Conservation (phyloP, 805 yeast genomes). For the Myxozyma vanderwaltii region DNA sequence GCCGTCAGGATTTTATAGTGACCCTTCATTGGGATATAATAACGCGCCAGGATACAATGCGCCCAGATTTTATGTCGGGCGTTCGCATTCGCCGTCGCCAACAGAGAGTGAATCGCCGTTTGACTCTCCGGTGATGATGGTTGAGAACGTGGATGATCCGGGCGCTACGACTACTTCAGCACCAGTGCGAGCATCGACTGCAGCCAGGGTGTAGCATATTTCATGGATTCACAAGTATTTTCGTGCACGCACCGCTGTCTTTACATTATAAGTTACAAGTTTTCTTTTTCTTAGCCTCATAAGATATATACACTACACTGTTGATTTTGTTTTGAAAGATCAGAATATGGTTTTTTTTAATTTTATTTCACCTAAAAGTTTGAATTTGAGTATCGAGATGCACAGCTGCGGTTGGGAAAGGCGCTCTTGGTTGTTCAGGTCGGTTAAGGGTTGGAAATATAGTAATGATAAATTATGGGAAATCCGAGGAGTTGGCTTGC, state of each 20-base stretch:
- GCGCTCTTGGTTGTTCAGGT: not conserved
- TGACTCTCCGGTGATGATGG: constrained; percentile 15
- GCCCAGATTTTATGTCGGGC: constrained; percentile 8
- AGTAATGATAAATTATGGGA: not conserved
- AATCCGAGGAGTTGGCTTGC: not conserved
- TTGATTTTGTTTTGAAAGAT: not conserved
- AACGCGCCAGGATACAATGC: not conserved
- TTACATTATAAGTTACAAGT: no score
- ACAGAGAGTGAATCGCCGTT: constrained; percentile 13
- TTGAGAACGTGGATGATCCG: constrained; percentile 12
- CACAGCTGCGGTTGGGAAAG: not conserved
- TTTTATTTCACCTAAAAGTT: not conserved
- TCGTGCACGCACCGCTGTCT: not conserved
- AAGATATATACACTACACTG: not conserved
- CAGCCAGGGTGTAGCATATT: not conserved
- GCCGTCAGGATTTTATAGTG: not conserved
- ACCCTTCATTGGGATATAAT: not conserved
- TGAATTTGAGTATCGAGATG: not conserved
- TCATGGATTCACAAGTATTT: not conserved
- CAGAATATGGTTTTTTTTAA: no score
- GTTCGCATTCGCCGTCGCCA: constrained; percentile 18
- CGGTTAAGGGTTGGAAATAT: not conserved
- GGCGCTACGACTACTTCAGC: not conserved
- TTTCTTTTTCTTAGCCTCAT: not conserved
- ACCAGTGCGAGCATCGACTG: constrained; percentile 2